Evolutionary conservation across 176 grass and related monocot genomes (phyloP), one percentile per base, ranked within the genome.

Genomic region (Oryza meridionalis): DNA sequence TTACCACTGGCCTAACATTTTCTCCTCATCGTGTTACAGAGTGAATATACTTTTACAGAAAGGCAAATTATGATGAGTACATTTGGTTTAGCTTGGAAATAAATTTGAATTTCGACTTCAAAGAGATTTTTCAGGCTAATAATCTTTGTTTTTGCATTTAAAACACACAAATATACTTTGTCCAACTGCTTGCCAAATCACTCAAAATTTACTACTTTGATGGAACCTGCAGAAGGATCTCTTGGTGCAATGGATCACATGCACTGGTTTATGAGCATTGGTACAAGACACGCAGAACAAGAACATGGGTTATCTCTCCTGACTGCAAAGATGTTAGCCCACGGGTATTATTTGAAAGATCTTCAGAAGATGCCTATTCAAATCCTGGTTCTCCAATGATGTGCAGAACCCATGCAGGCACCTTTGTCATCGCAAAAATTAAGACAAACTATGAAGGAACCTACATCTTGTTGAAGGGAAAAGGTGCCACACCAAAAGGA

Each of bases 331-430:
- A 88, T 86, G 63, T 85, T 78, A 89, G 24, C 44, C 89, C 87
- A 78, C 79, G 21, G 22, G 44, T 97, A 78, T 88, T 90, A 68
- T 94, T 94, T 59, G 91, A 97, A 81, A 90, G 94, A 81, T 97
- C 91, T 67, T 97, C 91, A 49, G 94, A 97, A 89, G 94, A 92
- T 84, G 91, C 86, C 45, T 94, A 94, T 85, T 92, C 87, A 9
- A 88, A 91, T 88, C 94, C 94, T 72, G 94, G 94, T 29, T 97
- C 91, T 70, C 87, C 94, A 76, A 86, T 97, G 91, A 88, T 94
- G 94, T 84, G 89, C 44, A 92, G 94, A 92, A 97, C 87, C 79
- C 71, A 66, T 25, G 69, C 84, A 38, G 94, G 91, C 26, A 92
- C 91, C 51, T 89, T 92, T 76, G 91, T 94, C 13, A 94, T 97